These are phyloP conservation scores for Triticum urartu DNA, from an alignment of 176 grass and related monocot genomes.

Conservation along the genomic window DNA sequence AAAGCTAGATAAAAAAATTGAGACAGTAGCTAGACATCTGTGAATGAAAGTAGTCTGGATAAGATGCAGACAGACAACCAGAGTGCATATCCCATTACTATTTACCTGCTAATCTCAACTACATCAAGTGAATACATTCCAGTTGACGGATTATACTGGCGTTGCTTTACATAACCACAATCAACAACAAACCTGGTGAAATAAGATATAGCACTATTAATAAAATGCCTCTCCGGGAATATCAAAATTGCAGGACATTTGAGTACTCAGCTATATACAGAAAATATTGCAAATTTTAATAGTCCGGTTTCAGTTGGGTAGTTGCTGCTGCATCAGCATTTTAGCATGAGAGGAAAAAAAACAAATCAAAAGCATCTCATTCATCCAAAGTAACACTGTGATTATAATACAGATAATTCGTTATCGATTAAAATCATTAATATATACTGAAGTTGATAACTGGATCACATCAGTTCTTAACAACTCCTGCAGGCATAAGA, in stretches of 20 bases:
- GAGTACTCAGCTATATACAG: not conserved
- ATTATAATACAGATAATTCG: not conserved
- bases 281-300: not conserved
- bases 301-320: not conserved
- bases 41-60: not conserved
- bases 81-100: constrained; percentile 10
- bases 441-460: constrained; percentile 1
- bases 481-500: not conserved
- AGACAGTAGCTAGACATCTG: not conserved
- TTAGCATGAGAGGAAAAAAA: not conserved
- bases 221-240: not conserved
- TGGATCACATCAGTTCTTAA: not conserved
- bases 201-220: constrained; percentile 20
- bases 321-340: not conserved
- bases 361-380: not conserved
- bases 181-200: constrained; percentile 81
- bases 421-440: not conserved
- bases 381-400: not conserved
- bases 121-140: constrained; percentile 99
- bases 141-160: constrained; percentile 82
- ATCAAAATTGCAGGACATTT: constrained; percentile 1
- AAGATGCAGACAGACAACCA: constrained; percentile 9
- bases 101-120: constrained; percentile 92
- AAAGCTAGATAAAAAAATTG: not conserved
- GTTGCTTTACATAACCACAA: constrained; percentile 96